Conservation (phyloP, 495 filamentous ascomycete genomes). For the Xylaria bambusicola region DNA sequence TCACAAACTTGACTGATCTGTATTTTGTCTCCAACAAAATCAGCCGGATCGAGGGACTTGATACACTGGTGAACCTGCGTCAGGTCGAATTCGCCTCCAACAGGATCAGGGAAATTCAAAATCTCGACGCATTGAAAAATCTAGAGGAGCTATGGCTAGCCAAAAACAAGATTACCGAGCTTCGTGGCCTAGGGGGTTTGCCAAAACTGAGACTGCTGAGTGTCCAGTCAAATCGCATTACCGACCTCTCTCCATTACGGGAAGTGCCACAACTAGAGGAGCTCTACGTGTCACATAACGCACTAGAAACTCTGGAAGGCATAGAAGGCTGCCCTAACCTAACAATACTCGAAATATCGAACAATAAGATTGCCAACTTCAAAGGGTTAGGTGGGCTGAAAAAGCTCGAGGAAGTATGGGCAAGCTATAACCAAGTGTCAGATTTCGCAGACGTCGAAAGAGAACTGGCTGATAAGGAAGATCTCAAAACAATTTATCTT, state of each 20-base stretch:
- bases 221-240: constrained; percentile 96
- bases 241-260: constrained; percentile 71
- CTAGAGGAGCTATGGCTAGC: constrained; percentile 93
- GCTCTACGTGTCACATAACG: constrained; percentile 97
- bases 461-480: constrained; percentile 73
- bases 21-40: constrained; percentile 98
- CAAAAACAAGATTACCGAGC: constrained; percentile 93
- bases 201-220: constrained; percentile 84
- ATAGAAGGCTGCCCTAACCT: constrained; percentile 71
- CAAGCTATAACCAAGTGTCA: constrained; percentile 78
- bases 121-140: constrained; percentile 71
- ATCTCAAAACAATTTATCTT: constrained; percentile 91
- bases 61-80: constrained; percentile 68
- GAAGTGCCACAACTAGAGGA: constrained; percentile 82
- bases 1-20: constrained; percentile 77
- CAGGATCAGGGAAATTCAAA: constrained; percentile 84
- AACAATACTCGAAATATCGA: constrained; percentile 83
- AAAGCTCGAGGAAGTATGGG: constrained; percentile 89
- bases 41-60: constrained; percentile 78
- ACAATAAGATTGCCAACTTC: constrained; percentile 79
- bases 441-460: constrained; percentile 84
- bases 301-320: constrained; percentile 74
- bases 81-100: constrained; percentile 93
- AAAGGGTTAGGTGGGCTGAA: constrained; percentile 67
- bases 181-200: constrained; percentile 71